Conservation (phyloP, 108 stramenopile genomes). For the Cyclotella distinguenda region DNA sequence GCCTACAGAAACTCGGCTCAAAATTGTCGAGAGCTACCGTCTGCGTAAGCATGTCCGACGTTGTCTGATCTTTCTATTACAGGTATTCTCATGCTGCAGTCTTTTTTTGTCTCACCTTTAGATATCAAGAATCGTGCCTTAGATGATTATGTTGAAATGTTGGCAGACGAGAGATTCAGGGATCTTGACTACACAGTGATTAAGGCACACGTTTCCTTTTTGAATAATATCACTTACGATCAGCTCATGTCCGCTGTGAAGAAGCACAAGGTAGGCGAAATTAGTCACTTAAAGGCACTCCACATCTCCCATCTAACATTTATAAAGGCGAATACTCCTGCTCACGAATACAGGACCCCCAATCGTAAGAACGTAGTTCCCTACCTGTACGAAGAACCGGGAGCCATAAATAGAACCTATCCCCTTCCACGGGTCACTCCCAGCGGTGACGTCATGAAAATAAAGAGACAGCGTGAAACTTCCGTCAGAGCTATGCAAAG, state of each 20-base stretch:
- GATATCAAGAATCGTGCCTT: slow-evolving; percentile 1
- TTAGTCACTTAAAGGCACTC: background rate
- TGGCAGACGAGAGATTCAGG: slow-evolving; percentile 5
- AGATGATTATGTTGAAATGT: background rate
- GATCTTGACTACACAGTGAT: slow-evolving; percentile 7
- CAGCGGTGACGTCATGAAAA: background rate
- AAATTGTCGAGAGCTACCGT: slow-evolving; percentile 47
- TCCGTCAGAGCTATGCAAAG: slow-evolving; percentile 5
- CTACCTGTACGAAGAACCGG: slow-evolving; percentile 30
- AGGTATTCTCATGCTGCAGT: too few species aligned
- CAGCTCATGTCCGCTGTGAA: slow-evolving; percentile 53
- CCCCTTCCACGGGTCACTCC: background rate
- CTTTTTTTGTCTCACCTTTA: background rate
- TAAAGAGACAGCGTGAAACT: background rate
- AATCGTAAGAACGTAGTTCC: slow-evolving; percentile 49
- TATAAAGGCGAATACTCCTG: slow-evolving; percentile 12
- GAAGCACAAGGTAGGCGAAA: slow-evolving; percentile 34
- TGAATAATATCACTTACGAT: slow-evolving; percentile 40
- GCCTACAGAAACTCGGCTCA: slow-evolving; percentile 49
- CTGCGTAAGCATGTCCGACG: background rate
- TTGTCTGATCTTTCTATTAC: slow-evolving; percentile 47
- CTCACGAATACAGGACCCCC: slow-evolving; percentile 49
- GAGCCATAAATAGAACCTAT: background rate
- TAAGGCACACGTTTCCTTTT: background rate
- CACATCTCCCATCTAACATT: background rate